Conservation (phyloP, 352 stramenopile genomes). For the Blastocystis sp. region DNA sequence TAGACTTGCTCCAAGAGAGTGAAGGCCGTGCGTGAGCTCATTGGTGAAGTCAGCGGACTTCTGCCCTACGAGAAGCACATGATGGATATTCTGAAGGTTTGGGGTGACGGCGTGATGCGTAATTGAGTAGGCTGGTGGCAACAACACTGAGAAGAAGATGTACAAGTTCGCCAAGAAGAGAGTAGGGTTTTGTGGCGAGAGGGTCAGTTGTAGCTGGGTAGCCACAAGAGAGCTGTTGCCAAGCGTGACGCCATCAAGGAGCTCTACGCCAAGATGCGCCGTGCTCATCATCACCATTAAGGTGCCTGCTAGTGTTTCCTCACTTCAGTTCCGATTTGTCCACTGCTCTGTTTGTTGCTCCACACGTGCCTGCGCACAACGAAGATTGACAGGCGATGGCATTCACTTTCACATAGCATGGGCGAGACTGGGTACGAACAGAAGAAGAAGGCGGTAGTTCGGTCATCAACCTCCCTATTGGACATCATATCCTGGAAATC, state of each 20-base stretch:
- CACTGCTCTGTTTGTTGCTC: no score
- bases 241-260: constrained; percentile 66
- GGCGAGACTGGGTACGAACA: no score
- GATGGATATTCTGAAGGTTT: constrained; percentile 67
- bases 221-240: constrained; percentile 47
- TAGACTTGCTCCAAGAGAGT: constrained; percentile 47
- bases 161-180: constrained; percentile 66
- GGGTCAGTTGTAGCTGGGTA: constrained; percentile 13
- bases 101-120: neutral
- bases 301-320: no score
- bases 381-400: constrained; percentile 11
- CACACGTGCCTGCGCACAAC: neutral
- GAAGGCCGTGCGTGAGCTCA: constrained; percentile 60
- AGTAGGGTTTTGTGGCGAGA: constrained; percentile 10
- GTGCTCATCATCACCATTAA: constrained; percentile 64
- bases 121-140: constrained; percentile 44
- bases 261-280: constrained; percentile 38
- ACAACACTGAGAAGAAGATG: constrained; percentile 65
- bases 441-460: neutral
- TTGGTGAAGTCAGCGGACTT: constrained; percentile 34
- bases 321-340: no score
- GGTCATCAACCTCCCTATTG: neutral
- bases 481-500: constrained; percentile 17
- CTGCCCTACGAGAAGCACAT: constrained; percentile 65
- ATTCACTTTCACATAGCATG: no score